A percentile compares a stretch with the other conserved stretches of the same genome.
Conservation (phyloP, 2,329 filamentous ascomycete genomes). For the Epichloe glyceriae region DNA sequence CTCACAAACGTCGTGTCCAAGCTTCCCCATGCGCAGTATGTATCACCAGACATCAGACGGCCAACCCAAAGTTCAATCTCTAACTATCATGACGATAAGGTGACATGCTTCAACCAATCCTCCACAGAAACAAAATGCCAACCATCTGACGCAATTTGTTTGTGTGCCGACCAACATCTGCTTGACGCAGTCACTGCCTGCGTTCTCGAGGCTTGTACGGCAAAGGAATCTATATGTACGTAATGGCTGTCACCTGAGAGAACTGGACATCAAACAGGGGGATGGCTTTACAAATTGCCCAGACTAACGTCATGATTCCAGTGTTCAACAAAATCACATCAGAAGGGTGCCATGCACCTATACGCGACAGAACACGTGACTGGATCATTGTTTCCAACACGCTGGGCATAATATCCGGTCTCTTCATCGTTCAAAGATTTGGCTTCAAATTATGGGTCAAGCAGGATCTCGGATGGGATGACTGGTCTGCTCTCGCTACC, state of each 20-base stretch:
- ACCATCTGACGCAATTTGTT: background rate
- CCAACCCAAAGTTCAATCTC: background rate
- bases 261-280: no score
- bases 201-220: background rate
- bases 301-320: background rate
- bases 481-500: conserved; percentile 13
- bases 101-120: background rate
- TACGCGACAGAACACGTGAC: conserved; percentile 5
- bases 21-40: conserved; percentile 1
- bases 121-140: background rate
- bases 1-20: background rate
- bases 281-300: no score
- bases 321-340: conserved; percentile 6
- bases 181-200: background rate
- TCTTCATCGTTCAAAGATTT: conserved; percentile 22
- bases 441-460: conserved; percentile 16
- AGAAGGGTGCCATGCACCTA: conserved; percentile 6
- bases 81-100: background rate
- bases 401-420: conserved; percentile 17
- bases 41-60: background rate
- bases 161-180: background rate
- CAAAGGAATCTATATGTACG: conserved; percentile 1
- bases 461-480: conserved; percentile 16
- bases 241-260: background rate
- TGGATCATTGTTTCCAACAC: conserved; percentile 8